Percentiles rank a stretch among this genome's conserved stretches.
phyloP scores from a whole-genome alignment of 2,329 filamentous ascomycete species.

The Blastomyces parvus region DNA sequence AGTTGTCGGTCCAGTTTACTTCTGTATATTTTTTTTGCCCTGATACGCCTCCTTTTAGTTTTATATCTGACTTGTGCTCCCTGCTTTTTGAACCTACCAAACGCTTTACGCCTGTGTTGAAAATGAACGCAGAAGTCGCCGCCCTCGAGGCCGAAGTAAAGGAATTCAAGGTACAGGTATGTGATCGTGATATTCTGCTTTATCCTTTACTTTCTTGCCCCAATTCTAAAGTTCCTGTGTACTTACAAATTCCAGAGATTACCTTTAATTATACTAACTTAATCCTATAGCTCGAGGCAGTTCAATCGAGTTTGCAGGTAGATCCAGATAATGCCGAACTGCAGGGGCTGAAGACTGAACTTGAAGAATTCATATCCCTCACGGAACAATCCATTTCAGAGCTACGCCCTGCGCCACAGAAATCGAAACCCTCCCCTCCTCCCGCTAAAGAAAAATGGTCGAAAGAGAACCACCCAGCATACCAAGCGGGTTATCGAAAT shows the following conservation, averaged over 20 bases:
- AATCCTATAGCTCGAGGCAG: slow-evolving; percentile 58
- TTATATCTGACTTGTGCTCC: neutral
- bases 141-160: slow-evolving; percentile 44
- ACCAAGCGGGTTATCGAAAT: slow-evolving; percentile 50
- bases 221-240: neutral
- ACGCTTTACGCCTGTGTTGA: slow-evolving; percentile 3
- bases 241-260: neutral
- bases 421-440: slow-evolving; percentile 39
- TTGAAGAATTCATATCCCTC: slow-evolving; percentile 70
- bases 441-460: slow-evolving; percentile 65
- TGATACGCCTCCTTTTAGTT: neutral
- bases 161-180: slow-evolving; percentile 51
- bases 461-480: slow-evolving; percentile 69
- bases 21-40: neutral
- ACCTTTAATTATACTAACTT: neutral
- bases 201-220: neutral
- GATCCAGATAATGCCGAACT: slow-evolving; percentile 74
- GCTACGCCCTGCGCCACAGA: slow-evolving; percentile 52
- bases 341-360: slow-evolving; percentile 65
- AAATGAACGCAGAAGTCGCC: slow-evolving; percentile 36
- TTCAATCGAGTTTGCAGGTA: slow-evolving; percentile 64
- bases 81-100: too few species aligned
- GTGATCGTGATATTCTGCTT: neutral
- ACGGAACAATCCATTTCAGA: slow-evolving; percentile 74
- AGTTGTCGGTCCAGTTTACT: neutral